Evolutionary conservation across 2,329 filamentous ascomycete genomes (phyloP).

Genomic region (Ceratocystis colombiana): DNA sequence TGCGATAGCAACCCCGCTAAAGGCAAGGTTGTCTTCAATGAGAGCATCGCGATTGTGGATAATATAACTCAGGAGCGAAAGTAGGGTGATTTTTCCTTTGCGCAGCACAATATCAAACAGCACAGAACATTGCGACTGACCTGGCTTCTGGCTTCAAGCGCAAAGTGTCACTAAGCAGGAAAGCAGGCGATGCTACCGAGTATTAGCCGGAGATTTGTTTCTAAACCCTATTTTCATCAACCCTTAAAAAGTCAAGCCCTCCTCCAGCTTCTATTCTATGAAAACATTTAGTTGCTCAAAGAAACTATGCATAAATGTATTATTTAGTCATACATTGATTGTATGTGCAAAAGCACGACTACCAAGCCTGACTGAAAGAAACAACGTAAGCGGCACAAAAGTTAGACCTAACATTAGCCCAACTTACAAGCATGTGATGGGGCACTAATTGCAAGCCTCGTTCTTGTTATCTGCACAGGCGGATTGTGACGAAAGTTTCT

Average conservation of each 20-base stretch:
- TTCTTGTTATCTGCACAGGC: not conserved
- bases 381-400: too few species aligned
- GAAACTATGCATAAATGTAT: too few species aligned
- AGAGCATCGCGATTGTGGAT: not conserved
- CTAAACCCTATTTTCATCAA: not conserved
- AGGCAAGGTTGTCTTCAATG: constrained; percentile 31
- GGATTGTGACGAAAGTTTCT: not conserved
- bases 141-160: not conserved
- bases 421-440: too few species aligned
- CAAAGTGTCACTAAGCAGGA: constrained; percentile 18
- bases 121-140: not conserved
- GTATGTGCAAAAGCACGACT: too few species aligned
- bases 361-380: too few species aligned
- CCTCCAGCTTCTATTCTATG: not conserved
- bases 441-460: not conserved
- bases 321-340: too few species aligned
- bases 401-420: too few species aligned
- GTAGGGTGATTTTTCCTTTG: not conserved
- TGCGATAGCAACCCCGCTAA: constrained; percentile 40
- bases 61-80: not conserved
- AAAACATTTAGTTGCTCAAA: too few species aligned
- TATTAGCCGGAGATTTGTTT: not conserved
- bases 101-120: not conserved
- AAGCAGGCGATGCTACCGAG: not conserved
- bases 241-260: too few species aligned